Evolutionary conservation across 306 rosid species (phyloP).

Genomic region (Glycine soja): DNA sequence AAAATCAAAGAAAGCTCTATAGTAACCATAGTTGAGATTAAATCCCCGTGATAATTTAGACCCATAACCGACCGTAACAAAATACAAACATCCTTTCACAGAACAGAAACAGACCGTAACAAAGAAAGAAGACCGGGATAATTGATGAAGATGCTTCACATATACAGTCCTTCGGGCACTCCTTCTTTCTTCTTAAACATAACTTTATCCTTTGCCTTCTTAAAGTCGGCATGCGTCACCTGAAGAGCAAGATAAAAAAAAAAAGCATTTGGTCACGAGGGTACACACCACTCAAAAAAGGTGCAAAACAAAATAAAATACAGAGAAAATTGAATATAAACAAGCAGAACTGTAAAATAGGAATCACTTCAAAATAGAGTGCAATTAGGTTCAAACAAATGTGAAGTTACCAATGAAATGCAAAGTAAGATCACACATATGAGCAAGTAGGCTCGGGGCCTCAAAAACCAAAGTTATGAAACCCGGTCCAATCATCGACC

Average conservation of each 20-base stretch:
- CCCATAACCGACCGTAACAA: conserved; percentile 29
- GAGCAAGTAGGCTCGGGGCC: background rate
- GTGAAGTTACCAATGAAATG: no score
- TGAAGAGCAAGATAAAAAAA: conserved; percentile 46
- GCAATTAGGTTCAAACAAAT: no score
- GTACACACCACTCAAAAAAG: background rate
- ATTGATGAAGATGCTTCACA: conserved; percentile 61
- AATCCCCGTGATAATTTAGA: conserved; percentile 23
- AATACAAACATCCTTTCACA: conserved; percentile 27
- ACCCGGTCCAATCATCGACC: no score
- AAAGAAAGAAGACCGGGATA: conserved; percentile 1
- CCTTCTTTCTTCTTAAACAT: conserved; percentile 99
- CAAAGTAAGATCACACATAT: background rate
- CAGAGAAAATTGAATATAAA: conserved; percentile 25
- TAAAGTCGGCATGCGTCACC: conserved; percentile 90
- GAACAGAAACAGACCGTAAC: background rate
- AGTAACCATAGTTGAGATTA: conserved; percentile 20
- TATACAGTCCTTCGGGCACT: conserved; percentile 95
- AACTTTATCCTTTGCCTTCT: conserved; percentile 98
- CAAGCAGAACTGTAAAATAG: background rate
- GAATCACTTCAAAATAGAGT: background rate
- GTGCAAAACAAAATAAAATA: background rate
- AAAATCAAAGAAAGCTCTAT: background rate
- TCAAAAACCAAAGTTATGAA: no score
- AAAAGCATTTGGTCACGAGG: background rate